A percentile compares a stretch with the other conserved stretches of the same genome.
These are phyloP conservation scores for Penicillium mononematosum DNA, from an alignment of 495 filamentous ascomycete genomes.

Conservation along the genomic window DNA sequence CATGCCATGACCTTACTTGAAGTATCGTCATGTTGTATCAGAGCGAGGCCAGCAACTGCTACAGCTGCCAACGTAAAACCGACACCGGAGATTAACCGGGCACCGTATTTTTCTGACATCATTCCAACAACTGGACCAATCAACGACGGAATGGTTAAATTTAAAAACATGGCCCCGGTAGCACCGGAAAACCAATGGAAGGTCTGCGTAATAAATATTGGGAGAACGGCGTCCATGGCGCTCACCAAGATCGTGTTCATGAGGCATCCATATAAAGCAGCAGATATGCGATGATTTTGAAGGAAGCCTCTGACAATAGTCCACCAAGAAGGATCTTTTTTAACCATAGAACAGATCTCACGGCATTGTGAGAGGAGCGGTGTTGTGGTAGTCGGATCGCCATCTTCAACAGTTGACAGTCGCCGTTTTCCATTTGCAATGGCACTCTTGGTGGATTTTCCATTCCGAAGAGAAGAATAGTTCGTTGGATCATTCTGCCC, in stretches of 20 bases:
- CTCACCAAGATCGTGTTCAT: constrained; percentile 7
- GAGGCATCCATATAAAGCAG: constrained; percentile 10
- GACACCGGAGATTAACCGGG: background rate
- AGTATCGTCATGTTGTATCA: background rate
- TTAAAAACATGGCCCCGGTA: constrained; percentile 7
- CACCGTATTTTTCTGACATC: constrained; percentile 7
- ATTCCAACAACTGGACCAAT: constrained; percentile 9
- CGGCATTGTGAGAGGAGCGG: background rate
- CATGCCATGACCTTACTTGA: background rate
- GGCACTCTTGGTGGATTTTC: background rate
- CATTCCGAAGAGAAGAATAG: background rate
- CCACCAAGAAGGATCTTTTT: constrained; percentile 1
- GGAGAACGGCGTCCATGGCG: constrained; percentile 9
- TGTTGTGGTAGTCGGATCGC: background rate
- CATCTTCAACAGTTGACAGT: constrained; percentile 1
- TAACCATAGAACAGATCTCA: background rate
- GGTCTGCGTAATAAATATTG: constrained; percentile 7
- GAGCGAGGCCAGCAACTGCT: background rate
- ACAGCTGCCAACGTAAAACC: constrained; percentile 3
- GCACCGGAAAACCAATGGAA: constrained; percentile 11
- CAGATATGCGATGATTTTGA: background rate
- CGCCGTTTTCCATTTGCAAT: constrained; percentile 3
- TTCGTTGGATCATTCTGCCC: background rate
- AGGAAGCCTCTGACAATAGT: constrained; percentile 9
- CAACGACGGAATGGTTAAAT: constrained; percentile 9